Percentiles rank a stretch among this genome's conserved stretches.
phyloP scores from a whole-genome alignment of 495 filamentous ascomycete genomes.

The Aspergillus leporis region DNA sequence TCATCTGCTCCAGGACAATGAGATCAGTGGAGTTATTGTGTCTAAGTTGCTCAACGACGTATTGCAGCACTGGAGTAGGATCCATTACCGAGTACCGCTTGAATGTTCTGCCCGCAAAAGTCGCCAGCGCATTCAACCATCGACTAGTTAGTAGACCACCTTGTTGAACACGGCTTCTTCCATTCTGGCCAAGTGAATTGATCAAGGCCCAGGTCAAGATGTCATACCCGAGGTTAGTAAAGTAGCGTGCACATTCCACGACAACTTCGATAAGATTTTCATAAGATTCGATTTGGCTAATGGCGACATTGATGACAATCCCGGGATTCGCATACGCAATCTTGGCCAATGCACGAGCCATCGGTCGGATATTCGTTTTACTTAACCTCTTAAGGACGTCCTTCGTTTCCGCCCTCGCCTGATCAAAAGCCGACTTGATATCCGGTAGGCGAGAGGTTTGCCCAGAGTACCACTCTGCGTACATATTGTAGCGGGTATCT shows the following conservation, averaged over 20 bases:
- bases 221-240: slow-evolving; percentile 89
- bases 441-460: slow-evolving; percentile 73
- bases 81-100: slow-evolving; percentile 79
- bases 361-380: slow-evolving; percentile 76
- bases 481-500: slow-evolving; percentile 80
- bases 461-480: slow-evolving; percentile 87
- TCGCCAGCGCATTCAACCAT: slow-evolving; percentile 83
- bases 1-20: slow-evolving; percentile 83
- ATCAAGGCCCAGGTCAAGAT: slow-evolving; percentile 87
- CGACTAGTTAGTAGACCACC: slow-evolving; percentile 83
- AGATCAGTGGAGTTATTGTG: slow-evolving; percentile 81
- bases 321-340: slow-evolving; percentile 83
- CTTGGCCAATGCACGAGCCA: slow-evolving; percentile 85
- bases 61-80: slow-evolving; percentile 81
- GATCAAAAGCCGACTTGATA: slow-evolving; percentile 75
- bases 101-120: slow-evolving; percentile 86
- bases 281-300: slow-evolving; percentile 86
- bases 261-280: slow-evolving; percentile 90
- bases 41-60: slow-evolving; percentile 79
- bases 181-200: slow-evolving; percentile 72
- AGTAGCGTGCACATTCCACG: slow-evolving; percentile 90
- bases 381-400: slow-evolving; percentile 82
- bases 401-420: slow-evolving; percentile 73
- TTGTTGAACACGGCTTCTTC: slow-evolving; percentile 74
- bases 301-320: slow-evolving; percentile 83